Evolutionary conservation across 164 flowering plant genomes (phyloP).

Genomic region (Chimonanthus praecox): DNA sequence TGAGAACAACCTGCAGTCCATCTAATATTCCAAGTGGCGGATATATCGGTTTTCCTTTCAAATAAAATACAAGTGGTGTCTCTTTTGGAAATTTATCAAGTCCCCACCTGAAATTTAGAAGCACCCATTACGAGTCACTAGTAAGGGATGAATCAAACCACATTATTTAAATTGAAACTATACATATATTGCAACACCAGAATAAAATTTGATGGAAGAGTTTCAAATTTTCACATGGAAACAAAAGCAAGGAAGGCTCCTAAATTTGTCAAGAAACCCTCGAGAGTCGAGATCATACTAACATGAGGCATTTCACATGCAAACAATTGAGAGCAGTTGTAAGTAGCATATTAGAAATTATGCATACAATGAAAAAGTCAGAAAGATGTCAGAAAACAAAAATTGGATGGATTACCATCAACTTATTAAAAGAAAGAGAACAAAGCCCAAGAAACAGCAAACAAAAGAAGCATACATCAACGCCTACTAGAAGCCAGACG

Average conservation of each 20-base stretch:
- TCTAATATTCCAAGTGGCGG: conserved; percentile 64
- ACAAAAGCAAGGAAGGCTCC: not conserved
- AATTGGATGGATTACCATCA: not conserved
- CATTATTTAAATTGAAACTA: not conserved
- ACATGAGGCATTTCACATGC: not conserved
- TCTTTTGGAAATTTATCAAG: conserved; percentile 84
- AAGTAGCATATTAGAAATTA: not conserved
- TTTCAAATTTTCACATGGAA: too few relatives aligned
- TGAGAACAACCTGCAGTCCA: conserved; percentile 68
- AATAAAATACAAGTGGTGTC: conserved; percentile 84
- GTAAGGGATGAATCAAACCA: not conserved
- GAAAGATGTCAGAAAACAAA: not conserved
- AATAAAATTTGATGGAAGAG: too few relatives aligned
- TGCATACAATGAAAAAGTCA: not conserved
- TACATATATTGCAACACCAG: not conserved
- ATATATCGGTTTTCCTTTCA: conserved; percentile 47
- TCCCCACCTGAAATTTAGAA: conserved; percentile 64
- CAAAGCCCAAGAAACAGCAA: too few relatives aligned
- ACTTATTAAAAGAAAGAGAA: too few relatives aligned
- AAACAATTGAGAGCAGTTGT: not conserved
- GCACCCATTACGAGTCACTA: not conserved
- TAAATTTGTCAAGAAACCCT: not conserved
- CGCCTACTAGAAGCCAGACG: too few relatives aligned
- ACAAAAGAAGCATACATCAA: too few relatives aligned
- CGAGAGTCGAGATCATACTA: not conserved